Percentiles rank a stretch among this genome's conserved stretches.
phyloP scores from a whole-genome alignment of 1,139 yeast species.

The Suhomyces yuchorum region DNA sequence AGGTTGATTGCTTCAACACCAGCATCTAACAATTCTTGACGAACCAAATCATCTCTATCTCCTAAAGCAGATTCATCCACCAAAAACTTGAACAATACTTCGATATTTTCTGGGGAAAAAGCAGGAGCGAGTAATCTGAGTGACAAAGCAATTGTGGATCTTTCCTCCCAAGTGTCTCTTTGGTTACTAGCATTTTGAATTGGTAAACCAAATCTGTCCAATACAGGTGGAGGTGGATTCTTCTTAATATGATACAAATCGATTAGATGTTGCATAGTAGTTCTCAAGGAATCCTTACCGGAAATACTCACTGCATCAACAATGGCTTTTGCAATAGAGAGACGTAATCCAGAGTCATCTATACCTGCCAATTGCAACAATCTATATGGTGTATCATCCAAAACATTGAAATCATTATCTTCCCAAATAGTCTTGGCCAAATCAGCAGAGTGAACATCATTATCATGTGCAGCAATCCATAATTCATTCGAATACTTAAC shows the following conservation, averaged over 20 bases:
- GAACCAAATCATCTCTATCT: conserved; percentile 71
- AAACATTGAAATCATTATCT: conserved; percentile 61
- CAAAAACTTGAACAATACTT: conserved; percentile 57
- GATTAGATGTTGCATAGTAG: conserved; percentile 47
- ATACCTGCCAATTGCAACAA: conserved; percentile 55
- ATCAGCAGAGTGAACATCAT: conserved; percentile 61
- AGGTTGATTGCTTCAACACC: conserved; percentile 69
- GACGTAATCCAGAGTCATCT: conserved; percentile 62
- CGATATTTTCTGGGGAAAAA: conserved; percentile 43
- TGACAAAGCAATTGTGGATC: conserved; percentile 79
- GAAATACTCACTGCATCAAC: conserved; percentile 46
- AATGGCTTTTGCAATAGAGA: conserved; percentile 65
- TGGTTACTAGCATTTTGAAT: conserved; percentile 61
- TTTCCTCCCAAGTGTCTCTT: conserved; percentile 78
- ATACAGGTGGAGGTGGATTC: conserved; percentile 74
- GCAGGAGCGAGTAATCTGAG: conserved; percentile 59
- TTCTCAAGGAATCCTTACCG: conserved; percentile 29
- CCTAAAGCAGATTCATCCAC: conserved; percentile 66
- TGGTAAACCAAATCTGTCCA: conserved; percentile 79
- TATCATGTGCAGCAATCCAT: conserved; percentile 79
- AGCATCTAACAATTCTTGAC: conserved; percentile 86
- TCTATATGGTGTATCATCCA: conserved; percentile 43
- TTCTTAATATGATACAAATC: conserved; percentile 59
- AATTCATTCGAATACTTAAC: conserved; percentile 63
- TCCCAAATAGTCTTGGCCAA: conserved; percentile 84